Conservation (phyloP, 768 basidiomycete species). For the Lactarius evosmus region DNA sequence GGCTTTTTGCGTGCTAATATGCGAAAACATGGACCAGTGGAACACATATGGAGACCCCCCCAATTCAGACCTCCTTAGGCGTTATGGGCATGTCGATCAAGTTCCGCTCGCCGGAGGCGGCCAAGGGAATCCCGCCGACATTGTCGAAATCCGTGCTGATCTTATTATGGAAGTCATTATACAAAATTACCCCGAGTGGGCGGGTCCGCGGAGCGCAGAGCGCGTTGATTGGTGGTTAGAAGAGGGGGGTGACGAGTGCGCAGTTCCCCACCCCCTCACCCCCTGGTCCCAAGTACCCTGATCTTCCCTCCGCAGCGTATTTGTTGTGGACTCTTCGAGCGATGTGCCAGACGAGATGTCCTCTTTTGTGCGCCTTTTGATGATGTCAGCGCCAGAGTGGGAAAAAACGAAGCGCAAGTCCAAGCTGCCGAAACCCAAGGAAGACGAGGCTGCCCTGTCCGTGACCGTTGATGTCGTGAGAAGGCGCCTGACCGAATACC, state of each 20-base stretch:
- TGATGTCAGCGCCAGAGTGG: constrained; percentile 57
- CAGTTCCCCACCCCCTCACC: constrained; percentile 20
- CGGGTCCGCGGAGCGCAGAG: constrained; percentile 36
- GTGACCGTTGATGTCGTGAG: constrained; percentile 50
- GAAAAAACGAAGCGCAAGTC: constrained; percentile 54
- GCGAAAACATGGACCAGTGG: constrained; percentile 49
- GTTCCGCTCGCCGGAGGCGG: constrained; percentile 50
- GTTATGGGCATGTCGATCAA: constrained; percentile 90
- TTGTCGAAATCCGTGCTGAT: constrained; percentile 76
- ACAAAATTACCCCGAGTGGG: constrained; percentile 13
- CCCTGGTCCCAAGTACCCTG: neutral
- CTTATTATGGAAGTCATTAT: constrained; percentile 48
- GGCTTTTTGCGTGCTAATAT: neutral
- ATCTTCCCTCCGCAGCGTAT: constrained; percentile 42
- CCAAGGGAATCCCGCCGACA: constrained; percentile 71
- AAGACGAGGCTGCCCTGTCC: constrained; percentile 46
- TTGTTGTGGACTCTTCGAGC: constrained; percentile 51
- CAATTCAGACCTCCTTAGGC: constrained; percentile 88
- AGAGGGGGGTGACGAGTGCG: constrained; percentile 85
- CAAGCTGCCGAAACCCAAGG: constrained; percentile 70
- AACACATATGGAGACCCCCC: constrained; percentile 95
- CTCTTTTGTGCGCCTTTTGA: constrained; percentile 63
- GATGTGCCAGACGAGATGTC: constrained; percentile 55
- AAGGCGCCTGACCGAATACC: constrained; percentile 52
- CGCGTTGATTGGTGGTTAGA: constrained; percentile 95